Conservation (phyloP, 2,329 filamentous ascomycete species). For the Fusarium phyllophilum region DNA sequence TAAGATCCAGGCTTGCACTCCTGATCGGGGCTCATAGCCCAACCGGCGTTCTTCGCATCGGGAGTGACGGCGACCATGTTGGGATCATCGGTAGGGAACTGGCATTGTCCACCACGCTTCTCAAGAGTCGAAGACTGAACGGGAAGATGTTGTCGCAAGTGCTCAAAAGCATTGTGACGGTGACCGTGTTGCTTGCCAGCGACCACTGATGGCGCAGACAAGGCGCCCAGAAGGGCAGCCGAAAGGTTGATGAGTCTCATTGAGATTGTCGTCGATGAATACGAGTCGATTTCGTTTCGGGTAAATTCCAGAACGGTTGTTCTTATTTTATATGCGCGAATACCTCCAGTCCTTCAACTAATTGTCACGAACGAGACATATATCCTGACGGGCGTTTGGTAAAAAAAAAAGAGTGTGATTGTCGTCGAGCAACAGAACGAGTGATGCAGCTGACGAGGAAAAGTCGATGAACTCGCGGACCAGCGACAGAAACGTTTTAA, state of each 20-base stretch:
- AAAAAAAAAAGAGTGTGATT: constrained; percentile 40
- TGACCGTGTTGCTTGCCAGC: constrained; percentile 48
- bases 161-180: constrained; percentile 51
- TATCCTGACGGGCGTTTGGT: constrained; percentile 16
- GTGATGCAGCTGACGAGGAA: constrained; percentile 36
- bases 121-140: constrained; percentile 48
- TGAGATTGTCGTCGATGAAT: constrained; percentile 41
- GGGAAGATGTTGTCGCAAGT: constrained; percentile 47
- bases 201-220: constrained; percentile 55
- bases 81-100: constrained; percentile 70
- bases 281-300: constrained; percentile 30
- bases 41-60: constrained; percentile 72
- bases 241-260: constrained; percentile 66
- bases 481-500: constrained; percentile 40
- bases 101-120: constrained; percentile 67
- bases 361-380: constrained; percentile 36
- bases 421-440: constrained; percentile 42
- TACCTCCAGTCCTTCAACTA: constrained; percentile 30
- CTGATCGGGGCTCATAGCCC: constrained; percentile 82
- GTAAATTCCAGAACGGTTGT: constrained; percentile 32
- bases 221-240: constrained; percentile 59
- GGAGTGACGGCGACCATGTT: constrained; percentile 77
- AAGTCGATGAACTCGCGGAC: constrained; percentile 28
- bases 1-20: constrained; percentile 73
- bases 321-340: constrained; percentile 29